Percentiles rank a stretch among this genome's conserved stretches.
phyloP scores from a whole-genome alignment of 208 protist genomes.

The Leishmania mexicana region DNA sequence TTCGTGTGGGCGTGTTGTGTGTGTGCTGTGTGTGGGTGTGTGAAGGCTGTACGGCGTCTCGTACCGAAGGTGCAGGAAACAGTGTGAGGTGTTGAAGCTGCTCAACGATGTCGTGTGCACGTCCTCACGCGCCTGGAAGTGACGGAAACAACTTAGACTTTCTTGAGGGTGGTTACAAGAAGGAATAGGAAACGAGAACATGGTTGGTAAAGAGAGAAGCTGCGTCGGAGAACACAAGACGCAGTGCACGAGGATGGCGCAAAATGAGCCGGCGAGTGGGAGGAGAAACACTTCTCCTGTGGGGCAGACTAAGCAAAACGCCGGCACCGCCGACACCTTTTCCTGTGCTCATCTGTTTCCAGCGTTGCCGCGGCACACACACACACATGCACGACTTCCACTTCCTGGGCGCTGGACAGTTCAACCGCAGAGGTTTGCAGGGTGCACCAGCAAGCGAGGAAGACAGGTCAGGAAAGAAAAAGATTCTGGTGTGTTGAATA shows the following conservation, averaged over 20 bases:
- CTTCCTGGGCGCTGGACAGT: neutral
- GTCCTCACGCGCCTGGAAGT: conserved; percentile 1
- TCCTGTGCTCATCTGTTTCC: neutral
- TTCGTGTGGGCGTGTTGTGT: neutral
- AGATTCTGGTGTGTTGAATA: neutral
- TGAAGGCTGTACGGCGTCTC: neutral
- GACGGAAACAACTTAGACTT: conserved; percentile 1
- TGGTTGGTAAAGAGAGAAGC: neutral
- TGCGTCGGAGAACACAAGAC: neutral
- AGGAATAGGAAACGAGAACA: conserved; percentile 6
- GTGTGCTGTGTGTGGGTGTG: neutral
- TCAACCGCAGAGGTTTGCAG: neutral
- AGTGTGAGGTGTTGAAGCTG: neutral
- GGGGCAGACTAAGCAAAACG: neutral
- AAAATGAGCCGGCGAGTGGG: neutral
- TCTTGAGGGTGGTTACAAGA: conserved; percentile 15
- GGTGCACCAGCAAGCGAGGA: neutral
- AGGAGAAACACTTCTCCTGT: neutral
- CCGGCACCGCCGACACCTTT: neutral
- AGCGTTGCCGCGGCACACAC: neutral
- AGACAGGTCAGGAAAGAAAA: neutral
- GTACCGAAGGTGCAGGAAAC: neutral
- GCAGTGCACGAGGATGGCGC: neutral
- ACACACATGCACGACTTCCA: neutral
- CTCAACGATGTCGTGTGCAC: conserved; percentile 1